Percentiles rank a stretch among this genome's conserved stretches.
These are phyloP conservation scores for Trypanosoma platydactyli DNA, from an alignment of 208 protist genomes.

Conservation along the genomic window DNA sequence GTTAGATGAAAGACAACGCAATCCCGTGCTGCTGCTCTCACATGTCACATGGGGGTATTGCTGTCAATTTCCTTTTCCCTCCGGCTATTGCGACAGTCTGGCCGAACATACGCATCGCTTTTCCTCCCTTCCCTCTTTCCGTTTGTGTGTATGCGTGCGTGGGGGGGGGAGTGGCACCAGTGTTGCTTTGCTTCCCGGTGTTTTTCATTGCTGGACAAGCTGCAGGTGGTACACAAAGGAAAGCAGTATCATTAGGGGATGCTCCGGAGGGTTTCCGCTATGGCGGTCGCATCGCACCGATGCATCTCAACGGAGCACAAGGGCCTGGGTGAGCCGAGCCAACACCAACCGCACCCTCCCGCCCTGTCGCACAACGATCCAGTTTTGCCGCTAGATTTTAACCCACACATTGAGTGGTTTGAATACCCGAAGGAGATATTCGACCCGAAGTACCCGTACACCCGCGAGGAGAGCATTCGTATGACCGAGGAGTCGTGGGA, in stretches of 20 bases:
- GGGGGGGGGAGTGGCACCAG: too few species aligned
- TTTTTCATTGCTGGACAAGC: too few species aligned
- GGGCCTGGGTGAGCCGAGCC: conserved; percentile 38
- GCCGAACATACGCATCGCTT: too few species aligned
- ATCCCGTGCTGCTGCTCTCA: background rate
- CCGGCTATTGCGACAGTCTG: too few species aligned
- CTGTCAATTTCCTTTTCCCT: too few species aligned
- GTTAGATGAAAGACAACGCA: background rate
- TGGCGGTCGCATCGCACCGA: conserved; percentile 14
- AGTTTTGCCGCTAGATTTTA: conserved; percentile 89
- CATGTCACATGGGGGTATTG: too few species aligned
- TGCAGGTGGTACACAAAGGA: background rate
- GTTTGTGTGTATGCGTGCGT: background rate
- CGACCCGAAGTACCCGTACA: conserved; percentile 89
- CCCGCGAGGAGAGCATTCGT: conserved; percentile 87
- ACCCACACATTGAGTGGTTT: conserved; percentile 92
- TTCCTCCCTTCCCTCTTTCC: too few species aligned
- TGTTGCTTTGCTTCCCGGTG: background rate
- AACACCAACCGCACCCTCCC: conserved; percentile 54
- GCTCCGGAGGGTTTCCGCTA: conserved; percentile 20
- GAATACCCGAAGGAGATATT: conserved; percentile 92
- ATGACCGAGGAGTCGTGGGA: conserved; percentile 90
- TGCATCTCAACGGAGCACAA: conserved; percentile 58
- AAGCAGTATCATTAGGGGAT: conserved; percentile 4
- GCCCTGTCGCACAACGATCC: conserved; percentile 79